Conservation (phyloP, 2,329 filamentous ascomycete genomes). For the Fusarium sp. region DNA sequence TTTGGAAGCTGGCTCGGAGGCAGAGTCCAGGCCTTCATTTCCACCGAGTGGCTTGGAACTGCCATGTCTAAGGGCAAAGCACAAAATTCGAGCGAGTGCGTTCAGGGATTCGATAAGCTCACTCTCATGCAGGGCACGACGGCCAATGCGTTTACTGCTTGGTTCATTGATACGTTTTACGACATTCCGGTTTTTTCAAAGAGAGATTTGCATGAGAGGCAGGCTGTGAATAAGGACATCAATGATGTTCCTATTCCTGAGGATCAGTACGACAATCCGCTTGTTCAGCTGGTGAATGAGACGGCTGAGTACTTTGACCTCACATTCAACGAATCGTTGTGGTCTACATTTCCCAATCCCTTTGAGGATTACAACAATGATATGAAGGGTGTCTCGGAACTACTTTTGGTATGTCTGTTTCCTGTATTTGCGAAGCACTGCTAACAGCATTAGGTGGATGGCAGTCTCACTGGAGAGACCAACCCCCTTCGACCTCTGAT, state of each 20-base stretch:
- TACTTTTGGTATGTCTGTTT: slow-evolving; percentile 37
- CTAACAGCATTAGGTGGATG: slow-evolving; percentile 41
- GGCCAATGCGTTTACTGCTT: slow-evolving; percentile 42
- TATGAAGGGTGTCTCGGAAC: slow-evolving; percentile 41
- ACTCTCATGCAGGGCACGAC: slow-evolving; percentile 49
- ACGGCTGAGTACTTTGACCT: slow-evolving; percentile 42
- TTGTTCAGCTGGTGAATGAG: slow-evolving; percentile 40
- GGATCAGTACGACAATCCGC: slow-evolving; percentile 29
- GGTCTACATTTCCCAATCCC: slow-evolving; percentile 48
- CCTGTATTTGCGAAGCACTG: rapidly evolving
- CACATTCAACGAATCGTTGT: slow-evolving; percentile 48
- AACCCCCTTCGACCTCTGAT: slow-evolving; percentile 47
- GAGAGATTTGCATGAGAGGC: slow-evolving; percentile 21
- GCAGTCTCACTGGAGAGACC: slow-evolving; percentile 46
- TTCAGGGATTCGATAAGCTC: slow-evolving; percentile 47
- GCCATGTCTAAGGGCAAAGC: slow-evolving; percentile 41
- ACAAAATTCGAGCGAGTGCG: slow-evolving; percentile 44
- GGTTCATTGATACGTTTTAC: slow-evolving; percentile 45
- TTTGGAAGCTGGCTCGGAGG: slow-evolving; percentile 49
- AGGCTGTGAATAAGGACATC: slow-evolving; percentile 23
- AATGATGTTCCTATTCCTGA: slow-evolving; percentile 31
- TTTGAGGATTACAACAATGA: slow-evolving; percentile 45
- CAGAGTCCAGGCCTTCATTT: slow-evolving; percentile 45
- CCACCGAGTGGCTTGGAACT: slow-evolving; percentile 46
- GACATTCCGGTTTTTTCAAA: slow-evolving; percentile 41